Base-by-base conservation (phyloP, 1,284 basidiomycete species). In the Ceratobasidium sp. region DNA sequence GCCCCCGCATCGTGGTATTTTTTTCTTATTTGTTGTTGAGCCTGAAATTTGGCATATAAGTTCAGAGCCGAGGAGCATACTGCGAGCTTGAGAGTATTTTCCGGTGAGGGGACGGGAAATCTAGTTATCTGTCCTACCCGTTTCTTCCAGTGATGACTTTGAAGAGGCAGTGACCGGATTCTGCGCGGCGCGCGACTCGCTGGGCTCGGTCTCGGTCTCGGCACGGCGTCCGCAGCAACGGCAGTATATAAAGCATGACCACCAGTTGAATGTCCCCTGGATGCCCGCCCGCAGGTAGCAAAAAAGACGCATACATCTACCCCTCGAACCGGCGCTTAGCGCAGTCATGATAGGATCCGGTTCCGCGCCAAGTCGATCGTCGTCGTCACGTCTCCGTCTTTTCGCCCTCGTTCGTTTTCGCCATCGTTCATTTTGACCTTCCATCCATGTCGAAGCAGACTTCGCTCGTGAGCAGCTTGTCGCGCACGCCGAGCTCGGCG, bases 401-500 rank as follows among this genome's bases (percentile, higher is more conserved):
- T 35, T 18, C 16, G 59, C 38, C 38, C 33, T 8, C 46, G 18
- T 20, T 12, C 18, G 14, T 20, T 48, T 48, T 20, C 16, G 10
- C 54, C 20, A 38, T 71, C n/a, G 38, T 18, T 71, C 68, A 44
- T 62, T 44, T 71, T 59, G 27, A 38, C 33, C 44, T 2, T 20
- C 55, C 30, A 10, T 35, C 41, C 14, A 73, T 65, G 71, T 48
- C 48, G 5, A 75, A 75, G 62, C 71, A 75, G 38, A 75, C 71
- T 55, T 75, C 71, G 59, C 71, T 75, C 60, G 71, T 75, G 30
- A 75, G 71, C 71, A 55, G 35, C 38, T 46, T 75, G 60, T 75
- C 71, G 62, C 71, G 71, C 50, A 75, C 83, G 44, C 87, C 87
- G n/a, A 82, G 84, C 74, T 83, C 82, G 38, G 62, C 82, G n/a